Percentiles rank a stretch among this genome's conserved stretches.
Evolutionary conservation across 805 yeast genomes (phyloP).

Genomic region (Cyberlindnera amylophila): DNA sequence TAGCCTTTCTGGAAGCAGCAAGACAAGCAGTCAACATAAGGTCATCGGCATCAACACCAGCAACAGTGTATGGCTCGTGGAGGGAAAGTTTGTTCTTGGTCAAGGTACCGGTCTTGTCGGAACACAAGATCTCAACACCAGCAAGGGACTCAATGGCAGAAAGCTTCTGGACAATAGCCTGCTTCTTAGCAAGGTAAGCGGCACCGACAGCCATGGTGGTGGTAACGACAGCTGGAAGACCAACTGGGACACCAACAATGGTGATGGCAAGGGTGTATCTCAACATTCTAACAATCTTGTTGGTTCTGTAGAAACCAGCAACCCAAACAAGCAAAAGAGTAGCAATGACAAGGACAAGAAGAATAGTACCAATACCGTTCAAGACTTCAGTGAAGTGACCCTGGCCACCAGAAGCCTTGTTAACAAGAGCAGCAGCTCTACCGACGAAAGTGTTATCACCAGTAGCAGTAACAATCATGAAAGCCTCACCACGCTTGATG

Average conservation of each 20-base stretch:
- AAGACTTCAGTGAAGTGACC: slow-evolving; percentile 98
- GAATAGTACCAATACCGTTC: slow-evolving; percentile 94
- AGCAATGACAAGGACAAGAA: slow-evolving; percentile 81
- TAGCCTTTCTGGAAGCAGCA: slow-evolving; percentile 97
- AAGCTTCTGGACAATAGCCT: slow-evolving; percentile 94
- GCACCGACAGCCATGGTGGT: slow-evolving; percentile 99
- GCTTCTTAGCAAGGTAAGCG: slow-evolving; percentile 95
- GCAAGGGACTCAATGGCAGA: slow-evolving; percentile 97
- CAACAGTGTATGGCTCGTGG: slow-evolving; percentile 97
- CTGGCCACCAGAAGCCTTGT: slow-evolving; percentile 86
- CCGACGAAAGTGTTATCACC: slow-evolving; percentile 96
- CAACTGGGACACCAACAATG: slow-evolving; percentile 97
- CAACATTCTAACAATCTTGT: slow-evolving; percentile 79
- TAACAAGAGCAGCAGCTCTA: slow-evolving; percentile 94
- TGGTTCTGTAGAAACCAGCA: slow-evolving; percentile 92
- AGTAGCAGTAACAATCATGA: slow-evolving; percentile 90
- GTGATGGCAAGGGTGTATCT: slow-evolving; percentile 93
- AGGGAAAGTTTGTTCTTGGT: slow-evolving; percentile 95
- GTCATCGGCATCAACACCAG: slow-evolving; percentile 94
- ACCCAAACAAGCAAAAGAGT: slow-evolving; percentile 89
- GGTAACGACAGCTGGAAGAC: slow-evolving; percentile 98
- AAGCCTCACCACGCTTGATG: slow-evolving; percentile 93
- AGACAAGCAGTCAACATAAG: slow-evolving; percentile 96
- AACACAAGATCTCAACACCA: slow-evolving; percentile 96
- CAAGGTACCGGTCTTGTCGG: slow-evolving; percentile 97